These are phyloP conservation scores for Wickerhamomyces pijperi DNA, from an alignment of 805 yeast genomes.

Conservation along the genomic window DNA sequence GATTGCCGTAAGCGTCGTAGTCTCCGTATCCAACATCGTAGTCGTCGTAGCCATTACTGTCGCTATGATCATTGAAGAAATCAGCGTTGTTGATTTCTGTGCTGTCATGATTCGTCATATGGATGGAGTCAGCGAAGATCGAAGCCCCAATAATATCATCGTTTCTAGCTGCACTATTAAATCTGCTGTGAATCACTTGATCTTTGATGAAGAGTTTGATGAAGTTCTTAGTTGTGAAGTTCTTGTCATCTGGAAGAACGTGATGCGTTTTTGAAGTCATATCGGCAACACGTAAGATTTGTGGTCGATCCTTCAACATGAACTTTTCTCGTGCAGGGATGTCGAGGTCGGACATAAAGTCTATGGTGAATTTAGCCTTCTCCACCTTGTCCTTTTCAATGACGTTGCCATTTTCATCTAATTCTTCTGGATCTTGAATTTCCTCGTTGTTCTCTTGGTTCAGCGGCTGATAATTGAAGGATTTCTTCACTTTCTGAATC, in stretches of 20 bases:
- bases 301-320: conserved; percentile 8
- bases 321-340: conserved; percentile 25
- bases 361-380: conserved; percentile 28
- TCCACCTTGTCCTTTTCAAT: conserved; percentile 6
- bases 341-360: conserved; percentile 26
- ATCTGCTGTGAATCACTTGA: conserved; percentile 27
- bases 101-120: conserved; percentile 17
- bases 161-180: conserved; percentile 14
- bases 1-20: conserved; percentile 18
- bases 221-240: conserved; percentile 59
- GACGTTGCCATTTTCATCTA: not conserved
- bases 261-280: conserved; percentile 32
- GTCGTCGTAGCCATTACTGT: conserved; percentile 22
- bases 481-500: conserved; percentile 44
- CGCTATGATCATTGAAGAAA: conserved; percentile 25
- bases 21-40: conserved; percentile 19
- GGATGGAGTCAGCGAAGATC: conserved; percentile 56
- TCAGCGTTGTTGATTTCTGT: conserved; percentile 19
- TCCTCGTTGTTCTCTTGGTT: not conserved
- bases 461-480: conserved; percentile 11
- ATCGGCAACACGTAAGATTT: conserved; percentile 30
- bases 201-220: conserved; percentile 64
- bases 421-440: not conserved
- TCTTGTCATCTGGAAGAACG: conserved; percentile 62
- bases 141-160: conserved; percentile 44